phyloP scores from a whole-genome alignment of 805 yeast species.

The Zygoascus tannicola region DNA sequence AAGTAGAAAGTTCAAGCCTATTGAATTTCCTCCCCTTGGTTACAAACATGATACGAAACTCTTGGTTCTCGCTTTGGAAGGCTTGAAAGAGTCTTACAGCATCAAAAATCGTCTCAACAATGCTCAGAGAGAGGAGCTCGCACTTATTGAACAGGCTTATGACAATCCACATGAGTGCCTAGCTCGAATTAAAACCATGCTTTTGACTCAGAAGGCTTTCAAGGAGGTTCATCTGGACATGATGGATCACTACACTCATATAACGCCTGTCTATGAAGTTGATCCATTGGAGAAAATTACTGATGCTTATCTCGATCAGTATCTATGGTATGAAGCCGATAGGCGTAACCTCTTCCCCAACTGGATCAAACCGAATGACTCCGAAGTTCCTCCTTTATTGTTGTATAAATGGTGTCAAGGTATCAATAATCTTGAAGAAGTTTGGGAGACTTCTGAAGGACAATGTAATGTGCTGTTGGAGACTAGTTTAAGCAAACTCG shows the following conservation, averaged over 20 bases:
- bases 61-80: conserved; percentile 80
- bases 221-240: conserved; percentile 80
- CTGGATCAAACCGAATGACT: conserved; percentile 93
- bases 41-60: conserved; percentile 92
- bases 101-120: conserved; percentile 73
- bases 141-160: conserved; percentile 89
- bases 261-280: conserved; percentile 76
- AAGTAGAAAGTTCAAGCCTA: conserved; percentile 69
- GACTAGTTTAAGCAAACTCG: conserved; percentile 55
- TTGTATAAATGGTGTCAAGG: conserved; percentile 95
- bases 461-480: conserved; percentile 80
- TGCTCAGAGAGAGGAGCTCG: conserved; percentile 83
- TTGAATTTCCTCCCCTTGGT: conserved; percentile 87
- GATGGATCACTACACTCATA: conserved; percentile 82
- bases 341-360: conserved; percentile 80
- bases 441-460: conserved; percentile 74
- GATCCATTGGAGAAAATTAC: conserved; percentile 93
- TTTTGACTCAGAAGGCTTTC: conserved; percentile 83
- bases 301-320: conserved; percentile 93
- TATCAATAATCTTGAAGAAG: conserved; percentile 61
- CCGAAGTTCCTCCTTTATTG: conserved; percentile 84
- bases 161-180: conserved; percentile 94
- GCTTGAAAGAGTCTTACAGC: conserved; percentile 69
- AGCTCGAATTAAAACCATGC: conserved; percentile 68
- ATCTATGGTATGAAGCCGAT: conserved; percentile 92